These are phyloP conservation scores for Auriculariales sp. DNA, from an alignment of 768 basidiomycete genomes.

Conservation along the genomic window DNA sequence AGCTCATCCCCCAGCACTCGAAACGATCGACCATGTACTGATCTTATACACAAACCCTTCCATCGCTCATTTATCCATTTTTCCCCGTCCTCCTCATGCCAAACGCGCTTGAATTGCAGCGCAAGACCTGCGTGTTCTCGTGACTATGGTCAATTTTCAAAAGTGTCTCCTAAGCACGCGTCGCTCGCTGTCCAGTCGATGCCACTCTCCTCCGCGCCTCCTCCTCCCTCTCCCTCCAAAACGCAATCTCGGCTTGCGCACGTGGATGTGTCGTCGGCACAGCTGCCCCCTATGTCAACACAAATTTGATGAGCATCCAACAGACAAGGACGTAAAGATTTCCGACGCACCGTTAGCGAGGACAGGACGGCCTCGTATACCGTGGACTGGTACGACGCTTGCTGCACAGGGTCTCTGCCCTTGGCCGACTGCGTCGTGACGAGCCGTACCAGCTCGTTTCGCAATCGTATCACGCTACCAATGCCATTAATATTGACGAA, in stretches of 20 bases:
- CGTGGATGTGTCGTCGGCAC: conserved; percentile 68
- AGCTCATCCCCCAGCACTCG: conserved; percentile 43
- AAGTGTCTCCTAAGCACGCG: too few relatives aligned
- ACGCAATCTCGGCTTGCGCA: conserved; percentile 71
- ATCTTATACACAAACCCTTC: too few relatives aligned
- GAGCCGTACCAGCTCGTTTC: conserved; percentile 69
- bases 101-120: too few relatives aligned
- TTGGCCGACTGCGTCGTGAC: conserved; percentile 59
- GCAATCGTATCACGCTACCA: conserved; percentile 63
- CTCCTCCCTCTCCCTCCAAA: conserved; percentile 79
- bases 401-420: conserved; percentile 41
- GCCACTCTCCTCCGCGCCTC: conserved; percentile 37
- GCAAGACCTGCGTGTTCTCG: too few relatives aligned
- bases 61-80: too few relatives aligned
- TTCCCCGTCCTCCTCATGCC: too few relatives aligned
- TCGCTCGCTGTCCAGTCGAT: too few relatives aligned
- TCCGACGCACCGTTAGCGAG: conserved; percentile 50
- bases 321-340: background rate
- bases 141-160: too few relatives aligned
- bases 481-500: background rate
- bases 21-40: too few relatives aligned
- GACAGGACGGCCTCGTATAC: conserved; percentile 69
- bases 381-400: conserved; percentile 51
- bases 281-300: conserved; percentile 37
- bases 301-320: background rate